phyloP scores from a whole-genome alignment of 1,139 yeast genomes.

The Waltiozyma sp. region DNA sequence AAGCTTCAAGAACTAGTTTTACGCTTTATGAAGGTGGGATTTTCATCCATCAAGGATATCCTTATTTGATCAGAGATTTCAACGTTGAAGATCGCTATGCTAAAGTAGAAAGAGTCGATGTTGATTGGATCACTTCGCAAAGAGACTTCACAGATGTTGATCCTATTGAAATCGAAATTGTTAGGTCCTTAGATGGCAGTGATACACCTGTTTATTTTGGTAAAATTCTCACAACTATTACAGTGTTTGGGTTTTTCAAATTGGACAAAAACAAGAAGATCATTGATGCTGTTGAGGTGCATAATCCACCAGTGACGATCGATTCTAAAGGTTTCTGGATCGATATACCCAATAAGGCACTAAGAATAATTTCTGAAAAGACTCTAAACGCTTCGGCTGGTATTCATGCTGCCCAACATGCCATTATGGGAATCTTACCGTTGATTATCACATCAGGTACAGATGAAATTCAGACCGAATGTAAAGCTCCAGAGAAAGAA shows the following conservation, averaged over 20 bases:
- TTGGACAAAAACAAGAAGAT: constrained; percentile 66
- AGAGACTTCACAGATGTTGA: constrained; percentile 90
- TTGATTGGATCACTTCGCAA: constrained; percentile 88
- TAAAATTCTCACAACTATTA: constrained; percentile 52
- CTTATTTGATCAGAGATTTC: constrained; percentile 77
- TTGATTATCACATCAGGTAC: constrained; percentile 50
- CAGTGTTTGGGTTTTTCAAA: constrained; percentile 89
- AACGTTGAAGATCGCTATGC: constrained; percentile 69
- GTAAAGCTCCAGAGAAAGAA: constrained; percentile 95
- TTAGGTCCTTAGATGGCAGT: constrained; percentile 38
- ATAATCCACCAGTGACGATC: constrained; percentile 69
- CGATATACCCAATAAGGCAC: constrained; percentile 57
- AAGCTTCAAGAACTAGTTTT: constrained; percentile 78
- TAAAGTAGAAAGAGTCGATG: constrained; percentile 75
- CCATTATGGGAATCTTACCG: constrained; percentile 68
- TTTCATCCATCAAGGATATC: constrained; percentile 84
- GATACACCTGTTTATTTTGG: constrained; percentile 74
- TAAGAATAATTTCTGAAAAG: constrained; percentile 48
- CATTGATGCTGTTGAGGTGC: constrained; percentile 85
- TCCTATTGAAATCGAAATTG: constrained; percentile 61
- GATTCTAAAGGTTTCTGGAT: constrained; percentile 84
- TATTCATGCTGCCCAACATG: constrained; percentile 96
- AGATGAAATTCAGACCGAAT: constrained; percentile 79
- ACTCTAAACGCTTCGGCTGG: constrained; percentile 70
- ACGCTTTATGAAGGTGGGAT: constrained; percentile 94